These are phyloP conservation scores for Ophiostoma australiae DNA, from an alignment of 2,329 filamentous ascomycete species.

Conservation along the genomic window DNA sequence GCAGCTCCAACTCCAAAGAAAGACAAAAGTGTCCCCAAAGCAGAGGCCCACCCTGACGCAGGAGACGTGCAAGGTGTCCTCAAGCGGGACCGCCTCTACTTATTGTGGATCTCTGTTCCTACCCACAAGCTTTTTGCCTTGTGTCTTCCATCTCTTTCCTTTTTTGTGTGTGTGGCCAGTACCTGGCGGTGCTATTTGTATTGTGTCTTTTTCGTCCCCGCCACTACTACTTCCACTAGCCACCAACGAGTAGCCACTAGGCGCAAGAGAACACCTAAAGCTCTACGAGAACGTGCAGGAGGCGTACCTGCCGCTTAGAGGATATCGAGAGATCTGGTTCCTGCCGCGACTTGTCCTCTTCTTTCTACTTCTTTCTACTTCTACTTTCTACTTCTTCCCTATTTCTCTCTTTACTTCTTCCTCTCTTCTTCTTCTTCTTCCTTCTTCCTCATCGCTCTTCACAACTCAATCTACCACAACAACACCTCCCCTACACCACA, in stretches of 20 bases:
- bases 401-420: background rate
- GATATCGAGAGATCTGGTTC: constrained; percentile 18
- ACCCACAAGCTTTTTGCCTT: constrained; percentile 1
- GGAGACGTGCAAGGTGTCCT: constrained; percentile 29
- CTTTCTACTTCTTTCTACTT: constrained; percentile 11
- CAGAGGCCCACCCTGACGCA: background rate
- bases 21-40: background rate
- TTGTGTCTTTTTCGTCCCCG: constrained; percentile 12
- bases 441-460: background rate
- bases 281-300: constrained; percentile 16
- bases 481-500: background rate
- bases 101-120: constrained; percentile 23
- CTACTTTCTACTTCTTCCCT: constrained; percentile 11
- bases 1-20: background rate
- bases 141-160: too few species aligned
- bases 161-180: constrained; percentile 15
- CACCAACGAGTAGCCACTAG: background rate
- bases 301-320: constrained; percentile 13
- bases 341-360: constrained; percentile 14
- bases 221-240: background rate
- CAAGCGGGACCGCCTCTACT: constrained; percentile 25
- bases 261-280: constrained; percentile 21
- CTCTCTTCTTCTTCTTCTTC: background rate
- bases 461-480: background rate
- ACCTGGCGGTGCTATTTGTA: background rate